Evolutionary conservation across 805 yeast species (phyloP), one percentile per base, ranked within the genome.

Genomic region (Saccharomycopsis schoenii): DNA sequence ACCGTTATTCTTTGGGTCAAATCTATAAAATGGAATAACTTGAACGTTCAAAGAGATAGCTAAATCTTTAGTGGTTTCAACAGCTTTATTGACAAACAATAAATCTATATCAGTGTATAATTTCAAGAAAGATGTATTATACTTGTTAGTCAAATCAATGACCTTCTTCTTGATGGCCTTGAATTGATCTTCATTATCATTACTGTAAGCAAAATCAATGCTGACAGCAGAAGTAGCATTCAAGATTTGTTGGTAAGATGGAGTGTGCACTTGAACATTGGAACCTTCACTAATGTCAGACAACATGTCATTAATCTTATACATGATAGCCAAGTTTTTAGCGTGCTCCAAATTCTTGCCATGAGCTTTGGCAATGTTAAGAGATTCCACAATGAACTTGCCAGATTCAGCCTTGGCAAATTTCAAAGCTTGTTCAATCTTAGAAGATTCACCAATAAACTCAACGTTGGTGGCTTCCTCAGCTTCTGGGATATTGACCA

Each of bases 321-420:
- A 85, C 71, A 78, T 88, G 12, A 86, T 78, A 52, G 90, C 86
- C 61, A 94, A 77, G 50, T 84, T 80, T 64, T 83, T 82, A 10
- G 96, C 97, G 68, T 94, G 98, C 17, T 76, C 71, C 59, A 82
- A 69, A 69, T 89, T 83, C 65, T 88, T 89, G 68, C 90, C 88
- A 71, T 94, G 97, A 37, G 98, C 96, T 72, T 82, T 86, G 11
- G 96, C 84, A 72, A 94, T 85, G 68, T 91, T 96, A 69, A 94
- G 78, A 41, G 83, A 74, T 65, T 85, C 90, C 50, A 85, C 82
- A 61, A 79, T 76, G 69, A 79, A 83, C 60, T 81, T 78, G 56
- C 83, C 76, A 40, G 94, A 81, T 51, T 83, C 76, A 57, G 77
- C 70, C 71, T 84, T 81, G 15, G 93, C 89, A 62, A 73, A 75